Evolutionary conservation across 73 alveolate genomes (phyloP).

Genomic region (Effrenium voratum): DNA sequence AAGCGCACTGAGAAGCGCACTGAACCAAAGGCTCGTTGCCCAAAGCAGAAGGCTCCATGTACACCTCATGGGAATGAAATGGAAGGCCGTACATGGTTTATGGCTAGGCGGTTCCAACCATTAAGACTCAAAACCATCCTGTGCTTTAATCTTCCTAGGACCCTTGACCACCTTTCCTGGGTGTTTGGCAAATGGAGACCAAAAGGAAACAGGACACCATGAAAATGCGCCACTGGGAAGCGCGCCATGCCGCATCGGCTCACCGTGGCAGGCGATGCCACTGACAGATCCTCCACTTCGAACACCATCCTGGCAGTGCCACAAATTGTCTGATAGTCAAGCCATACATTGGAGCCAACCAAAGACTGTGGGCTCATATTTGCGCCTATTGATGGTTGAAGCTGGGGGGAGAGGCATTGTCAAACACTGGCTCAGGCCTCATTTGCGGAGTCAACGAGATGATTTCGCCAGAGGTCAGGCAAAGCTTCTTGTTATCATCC

Average conservation of each 20-base stretch:
- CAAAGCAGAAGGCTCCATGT: slow-evolving; percentile 98
- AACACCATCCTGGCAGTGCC: slow-evolving; percentile 97
- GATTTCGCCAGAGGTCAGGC: slow-evolving; percentile 99
- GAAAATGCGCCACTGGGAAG: not conserved
- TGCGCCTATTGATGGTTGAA: too few relatives aligned
- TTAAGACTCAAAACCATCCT: slow-evolving; percentile 99
- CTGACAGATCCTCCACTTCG: slow-evolving; percentile 99
- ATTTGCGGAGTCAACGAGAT: slow-evolving; percentile 98
- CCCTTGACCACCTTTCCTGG: not conserved
- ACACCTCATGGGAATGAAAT: slow-evolving; percentile 95
- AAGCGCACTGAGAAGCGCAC: not conserved
- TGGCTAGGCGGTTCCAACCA: too few relatives aligned
- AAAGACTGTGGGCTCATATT: not conserved
- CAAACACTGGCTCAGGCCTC: slow-evolving; percentile 48
- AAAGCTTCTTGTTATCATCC: slow-evolving; percentile 99
- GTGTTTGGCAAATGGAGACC: not conserved
- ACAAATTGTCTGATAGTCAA: not conserved
- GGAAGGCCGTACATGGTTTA: too few relatives aligned
- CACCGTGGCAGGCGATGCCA: slow-evolving; percentile 99
- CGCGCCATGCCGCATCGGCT: slow-evolving; percentile 99
- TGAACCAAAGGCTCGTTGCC: slow-evolving; percentile 97
- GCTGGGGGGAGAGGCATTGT: too few relatives aligned
- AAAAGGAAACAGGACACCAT: not conserved
- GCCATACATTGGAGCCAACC: not conserved
- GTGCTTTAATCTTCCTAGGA: slow-evolving; percentile 95